Conservation (phyloP, 2,329 filamentous ascomycete species). For the Basipetospora chlamydospora region DNA sequence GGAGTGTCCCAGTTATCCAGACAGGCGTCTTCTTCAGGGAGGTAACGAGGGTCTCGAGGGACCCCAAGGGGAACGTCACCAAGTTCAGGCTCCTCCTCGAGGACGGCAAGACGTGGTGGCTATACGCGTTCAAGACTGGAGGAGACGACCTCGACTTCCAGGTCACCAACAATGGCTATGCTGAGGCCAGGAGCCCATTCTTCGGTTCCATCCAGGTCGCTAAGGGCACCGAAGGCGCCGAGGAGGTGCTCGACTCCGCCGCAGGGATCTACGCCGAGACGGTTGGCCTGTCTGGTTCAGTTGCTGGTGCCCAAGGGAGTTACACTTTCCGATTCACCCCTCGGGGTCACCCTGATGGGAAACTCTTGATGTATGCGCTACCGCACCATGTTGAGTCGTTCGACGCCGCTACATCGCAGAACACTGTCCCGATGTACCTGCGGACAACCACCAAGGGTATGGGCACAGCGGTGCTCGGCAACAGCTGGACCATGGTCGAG, state of each 20-base stretch:
- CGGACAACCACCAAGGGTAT: constrained; percentile 76
- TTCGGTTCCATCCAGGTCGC: constrained; percentile 69
- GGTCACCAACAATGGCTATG: constrained; percentile 48
- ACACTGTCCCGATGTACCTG: constrained; percentile 42
- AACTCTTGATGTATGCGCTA: constrained; percentile 71
- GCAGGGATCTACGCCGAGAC: constrained; percentile 60
- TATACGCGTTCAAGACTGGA: constrained; percentile 55
- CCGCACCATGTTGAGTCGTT: constrained; percentile 78
- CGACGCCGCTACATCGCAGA: constrained; percentile 36
- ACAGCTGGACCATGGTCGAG: constrained; percentile 69
- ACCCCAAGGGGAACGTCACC: constrained; percentile 47
- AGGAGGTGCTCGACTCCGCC: constrained; percentile 59
- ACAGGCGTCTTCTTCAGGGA: constrained; percentile 60
- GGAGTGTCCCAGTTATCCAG: constrained; percentile 57
- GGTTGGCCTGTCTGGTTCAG: constrained; percentile 49
- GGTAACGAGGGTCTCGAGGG: constrained; percentile 41
- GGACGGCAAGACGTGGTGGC: constrained; percentile 61
- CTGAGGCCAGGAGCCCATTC: constrained; percentile 54
- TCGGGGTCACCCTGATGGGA: constrained; percentile 42
- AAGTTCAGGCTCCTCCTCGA: constrained; percentile 66
- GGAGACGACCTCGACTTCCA: constrained; percentile 51
- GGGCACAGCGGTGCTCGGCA: constrained; percentile 55
- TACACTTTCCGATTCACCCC: constrained; percentile 68
- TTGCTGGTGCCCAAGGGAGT: constrained; percentile 42
- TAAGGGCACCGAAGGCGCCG: constrained; percentile 52